A percentile compares a stretch with the other conserved stretches of the same genome.
These are phyloP conservation scores for Scutellaria galericulata DNA, from an alignment of 257 asterid species.

Conservation along the genomic window DNA sequence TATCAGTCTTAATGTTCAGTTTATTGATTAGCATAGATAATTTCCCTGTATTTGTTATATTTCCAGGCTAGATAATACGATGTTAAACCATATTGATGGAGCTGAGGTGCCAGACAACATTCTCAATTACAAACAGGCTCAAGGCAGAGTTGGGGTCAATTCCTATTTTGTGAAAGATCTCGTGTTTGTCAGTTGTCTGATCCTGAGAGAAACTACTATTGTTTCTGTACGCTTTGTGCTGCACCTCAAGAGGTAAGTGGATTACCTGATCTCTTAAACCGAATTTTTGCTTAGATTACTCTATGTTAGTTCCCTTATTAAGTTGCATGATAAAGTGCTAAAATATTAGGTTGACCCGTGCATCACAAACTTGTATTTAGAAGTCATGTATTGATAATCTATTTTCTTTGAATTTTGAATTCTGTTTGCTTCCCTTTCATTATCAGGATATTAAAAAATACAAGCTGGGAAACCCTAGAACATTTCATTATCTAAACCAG, in stretches of 20 bases:
- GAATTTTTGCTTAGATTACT: slow-evolving; percentile 9
- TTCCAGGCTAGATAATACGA: too few relatives aligned
- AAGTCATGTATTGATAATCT: background rate
- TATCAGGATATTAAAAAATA: slow-evolving; percentile 74
- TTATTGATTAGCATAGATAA: too few relatives aligned
- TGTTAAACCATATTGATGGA: too few relatives aligned
- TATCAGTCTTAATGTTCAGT: too few relatives aligned
- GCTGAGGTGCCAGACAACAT: too few relatives aligned
- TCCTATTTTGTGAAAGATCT: slow-evolving; percentile 94
- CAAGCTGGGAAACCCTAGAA: slow-evolving; percentile 83
- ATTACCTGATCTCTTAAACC: background rate
- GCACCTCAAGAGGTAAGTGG: slow-evolving; percentile 98
- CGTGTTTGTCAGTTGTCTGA: slow-evolving; percentile 99
- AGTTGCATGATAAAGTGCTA: slow-evolving; percentile 11
- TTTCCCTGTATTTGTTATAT: too few relatives aligned
- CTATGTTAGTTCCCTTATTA: slow-evolving; percentile 12
- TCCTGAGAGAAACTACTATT: slow-evolving; percentile 99
- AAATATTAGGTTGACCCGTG: background rate
- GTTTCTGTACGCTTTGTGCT: slow-evolving; percentile 99
- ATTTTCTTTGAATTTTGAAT: slow-evolving; percentile 11
- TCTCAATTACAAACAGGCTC: too few relatives aligned
- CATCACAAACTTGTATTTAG: background rate
- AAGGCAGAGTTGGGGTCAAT: too few relatives aligned
- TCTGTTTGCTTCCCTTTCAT: slow-evolving; percentile 31
- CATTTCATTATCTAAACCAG: slow-evolving; percentile 95